Percentiles rank a stretch among this genome's conserved stretches.
These are phyloP conservation scores for Chiua virens DNA, from an alignment of 768 basidiomycete species.

Conservation along the genomic window DNA sequence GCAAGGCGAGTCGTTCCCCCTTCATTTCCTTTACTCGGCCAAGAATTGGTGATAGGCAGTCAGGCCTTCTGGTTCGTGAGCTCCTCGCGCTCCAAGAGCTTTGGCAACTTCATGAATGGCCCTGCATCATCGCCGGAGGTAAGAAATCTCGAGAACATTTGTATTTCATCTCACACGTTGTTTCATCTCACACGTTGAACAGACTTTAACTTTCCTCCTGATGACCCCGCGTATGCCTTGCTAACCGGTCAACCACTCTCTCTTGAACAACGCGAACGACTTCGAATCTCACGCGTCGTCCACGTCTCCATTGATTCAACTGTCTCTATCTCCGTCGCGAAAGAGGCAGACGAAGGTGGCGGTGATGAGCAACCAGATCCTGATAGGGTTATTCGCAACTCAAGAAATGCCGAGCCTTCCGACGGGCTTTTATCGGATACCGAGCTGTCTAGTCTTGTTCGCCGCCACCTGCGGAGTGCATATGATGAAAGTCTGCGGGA, in stretches of 20 bases:
- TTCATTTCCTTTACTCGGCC: not conserved
- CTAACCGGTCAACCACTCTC: constrained; percentile 62
- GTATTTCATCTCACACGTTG: not conserved
- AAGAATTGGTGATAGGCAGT: constrained; percentile 54
- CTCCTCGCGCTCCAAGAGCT: constrained; percentile 53
- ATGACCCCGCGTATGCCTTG: constrained; percentile 80
- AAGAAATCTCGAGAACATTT: constrained; percentile 1
- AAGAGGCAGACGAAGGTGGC: constrained; percentile 37
- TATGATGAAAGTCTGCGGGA: constrained; percentile 57
- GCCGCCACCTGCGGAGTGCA: constrained; percentile 54
- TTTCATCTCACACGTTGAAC: not conserved
- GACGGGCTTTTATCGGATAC: constrained; percentile 70
- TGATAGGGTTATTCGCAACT: constrained; percentile 71
- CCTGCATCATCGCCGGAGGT: constrained; percentile 86
- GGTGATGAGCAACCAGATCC: constrained; percentile 51
- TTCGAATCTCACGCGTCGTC: constrained; percentile 68
- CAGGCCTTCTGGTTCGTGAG: constrained; percentile 69
- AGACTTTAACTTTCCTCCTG: constrained; percentile 93
- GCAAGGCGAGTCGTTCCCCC: constrained; percentile 52
- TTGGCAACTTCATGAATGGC: constrained; percentile 55
- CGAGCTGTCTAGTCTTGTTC: constrained; percentile 51
- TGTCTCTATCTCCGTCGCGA: constrained; percentile 33
- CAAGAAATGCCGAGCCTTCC: constrained; percentile 51
- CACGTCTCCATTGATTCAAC: constrained; percentile 68
- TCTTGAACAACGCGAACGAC: constrained; percentile 47